Conservation (phyloP, 345 rosid genomes). For the Gossypium bickii region DNA sequence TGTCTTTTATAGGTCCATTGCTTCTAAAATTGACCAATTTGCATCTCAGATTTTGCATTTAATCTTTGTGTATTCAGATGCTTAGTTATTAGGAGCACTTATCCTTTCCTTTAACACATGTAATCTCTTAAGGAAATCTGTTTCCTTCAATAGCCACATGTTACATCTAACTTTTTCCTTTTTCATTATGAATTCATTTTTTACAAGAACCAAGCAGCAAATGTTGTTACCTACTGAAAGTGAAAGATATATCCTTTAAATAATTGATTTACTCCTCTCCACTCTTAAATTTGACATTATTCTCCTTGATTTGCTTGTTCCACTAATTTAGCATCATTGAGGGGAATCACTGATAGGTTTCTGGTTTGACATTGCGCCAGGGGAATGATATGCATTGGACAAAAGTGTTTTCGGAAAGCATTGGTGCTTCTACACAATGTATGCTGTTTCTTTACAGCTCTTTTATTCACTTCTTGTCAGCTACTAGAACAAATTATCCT, state of each 20-base stretch:
- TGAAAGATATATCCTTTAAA: neutral
- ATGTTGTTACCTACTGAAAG: neutral
- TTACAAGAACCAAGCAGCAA: neutral
- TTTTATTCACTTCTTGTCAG: constrained; percentile 15
- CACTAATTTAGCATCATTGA: neutral
- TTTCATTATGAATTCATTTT: neutral
- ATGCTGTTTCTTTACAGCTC: constrained; percentile 9
- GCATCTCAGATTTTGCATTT: neutral
- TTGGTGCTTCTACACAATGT: constrained; percentile 91
- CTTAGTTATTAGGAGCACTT: neutral
- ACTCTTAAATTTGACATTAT: neutral
- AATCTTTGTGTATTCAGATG: neutral
- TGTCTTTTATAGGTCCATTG: constrained; percentile 66
- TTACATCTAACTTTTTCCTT: neutral
- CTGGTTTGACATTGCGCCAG: constrained; percentile 37
- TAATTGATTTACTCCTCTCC: neutral
- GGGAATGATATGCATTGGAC: constrained; percentile 95
- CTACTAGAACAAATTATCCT: neutral
- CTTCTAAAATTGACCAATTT: constrained; percentile 13
- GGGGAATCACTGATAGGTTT: constrained; percentile 10
- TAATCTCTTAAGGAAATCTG: neutral
- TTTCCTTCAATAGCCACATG: neutral
- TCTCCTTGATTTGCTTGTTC: constrained; percentile 4
- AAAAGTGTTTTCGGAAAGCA: constrained; percentile 71
- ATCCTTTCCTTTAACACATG: neutral